Percentiles rank a stretch among this genome's conserved stretches.
Conservation (phyloP, 1,139 yeast genomes). For the Pichia terricola region DNA sequence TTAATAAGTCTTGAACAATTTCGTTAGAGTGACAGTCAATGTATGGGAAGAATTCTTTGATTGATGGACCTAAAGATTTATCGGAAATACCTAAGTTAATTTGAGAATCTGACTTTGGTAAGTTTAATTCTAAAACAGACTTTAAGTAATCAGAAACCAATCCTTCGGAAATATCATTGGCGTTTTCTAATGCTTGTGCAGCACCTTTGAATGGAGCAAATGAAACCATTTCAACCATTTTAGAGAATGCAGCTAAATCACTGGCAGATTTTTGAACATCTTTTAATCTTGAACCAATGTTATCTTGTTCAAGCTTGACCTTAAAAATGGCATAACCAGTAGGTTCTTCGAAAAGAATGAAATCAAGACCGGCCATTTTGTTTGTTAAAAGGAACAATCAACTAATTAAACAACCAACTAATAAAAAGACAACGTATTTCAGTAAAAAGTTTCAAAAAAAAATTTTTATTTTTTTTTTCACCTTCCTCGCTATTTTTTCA, state of each 20-base stretch:
- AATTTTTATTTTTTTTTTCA: too few relatives aligned
- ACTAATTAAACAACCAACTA: too few relatives aligned
- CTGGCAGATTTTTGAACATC: conserved; percentile 91
- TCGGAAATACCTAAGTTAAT: conserved; percentile 82
- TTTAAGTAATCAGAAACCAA: conserved; percentile 87
- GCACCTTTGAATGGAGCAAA: conserved; percentile 99
- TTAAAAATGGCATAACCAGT: conserved; percentile 97
- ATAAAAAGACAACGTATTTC: too few relatives aligned
- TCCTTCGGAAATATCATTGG: conserved; percentile 96
- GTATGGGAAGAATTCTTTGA: conserved; percentile 80
- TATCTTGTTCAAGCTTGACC: conserved; percentile 90
- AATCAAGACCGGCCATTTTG: conserved; percentile 63
- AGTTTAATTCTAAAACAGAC: conserved; percentile 78
- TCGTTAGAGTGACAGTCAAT: conserved; percentile 89
- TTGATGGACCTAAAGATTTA: conserved; percentile 92
- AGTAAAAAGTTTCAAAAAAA: too few relatives aligned
- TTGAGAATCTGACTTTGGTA: conserved; percentile 71
- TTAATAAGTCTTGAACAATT: conserved; percentile 85
- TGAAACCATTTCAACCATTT: conserved; percentile 85
- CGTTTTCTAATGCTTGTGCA: conserved; percentile 96
- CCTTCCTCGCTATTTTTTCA: too few relatives aligned
- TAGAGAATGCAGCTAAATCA: conserved; percentile 83
- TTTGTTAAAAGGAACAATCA: neutral
- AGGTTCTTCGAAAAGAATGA: conserved; percentile 94
- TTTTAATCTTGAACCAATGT: conserved; percentile 79